Evolutionary conservation across 192 early-diverging fungal species (phyloP).

Genomic region (Coemansia sp.): DNA sequence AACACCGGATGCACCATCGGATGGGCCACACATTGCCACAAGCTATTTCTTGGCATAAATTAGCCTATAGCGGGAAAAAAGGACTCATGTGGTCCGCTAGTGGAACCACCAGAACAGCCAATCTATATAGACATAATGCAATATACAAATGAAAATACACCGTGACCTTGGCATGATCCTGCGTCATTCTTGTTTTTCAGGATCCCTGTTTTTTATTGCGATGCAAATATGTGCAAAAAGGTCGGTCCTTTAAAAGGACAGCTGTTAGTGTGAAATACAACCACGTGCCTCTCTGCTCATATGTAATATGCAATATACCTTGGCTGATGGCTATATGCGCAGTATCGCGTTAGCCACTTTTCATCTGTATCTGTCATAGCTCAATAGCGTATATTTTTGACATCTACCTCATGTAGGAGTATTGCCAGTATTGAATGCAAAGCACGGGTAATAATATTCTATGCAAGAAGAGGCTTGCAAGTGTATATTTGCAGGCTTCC

Average conservation of each 20-base stretch:
- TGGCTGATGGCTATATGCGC: background rate
- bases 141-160: constrained; percentile 4
- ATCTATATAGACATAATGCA: background rate
- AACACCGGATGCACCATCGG: background rate
- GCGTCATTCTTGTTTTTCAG: constrained; percentile 9
- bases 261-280: background rate
- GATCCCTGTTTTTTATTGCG: constrained; percentile 1
- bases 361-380: too few species aligned
- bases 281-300: background rate
- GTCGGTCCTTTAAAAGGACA: background rate
- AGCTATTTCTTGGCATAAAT: background rate
- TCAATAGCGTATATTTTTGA: too few species aligned
- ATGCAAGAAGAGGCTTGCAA: constrained; percentile 2
- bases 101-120: constrained; percentile 7
- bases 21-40: background rate
- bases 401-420: background rate
- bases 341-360: background rate
- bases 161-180: constrained; percentile 11
- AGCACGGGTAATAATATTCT: background rate
- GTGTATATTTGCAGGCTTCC: background rate
- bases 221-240: background rate
- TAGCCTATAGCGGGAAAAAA: background rate
- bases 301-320: background rate
- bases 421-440: background rate
- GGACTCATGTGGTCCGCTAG: constrained; percentile 8